Evolutionary conservation across 768 basidiomycete species (phyloP), one percentile per base, ranked within the genome.

Genomic region (Krasilnikovozyma curviuscula): DNA sequence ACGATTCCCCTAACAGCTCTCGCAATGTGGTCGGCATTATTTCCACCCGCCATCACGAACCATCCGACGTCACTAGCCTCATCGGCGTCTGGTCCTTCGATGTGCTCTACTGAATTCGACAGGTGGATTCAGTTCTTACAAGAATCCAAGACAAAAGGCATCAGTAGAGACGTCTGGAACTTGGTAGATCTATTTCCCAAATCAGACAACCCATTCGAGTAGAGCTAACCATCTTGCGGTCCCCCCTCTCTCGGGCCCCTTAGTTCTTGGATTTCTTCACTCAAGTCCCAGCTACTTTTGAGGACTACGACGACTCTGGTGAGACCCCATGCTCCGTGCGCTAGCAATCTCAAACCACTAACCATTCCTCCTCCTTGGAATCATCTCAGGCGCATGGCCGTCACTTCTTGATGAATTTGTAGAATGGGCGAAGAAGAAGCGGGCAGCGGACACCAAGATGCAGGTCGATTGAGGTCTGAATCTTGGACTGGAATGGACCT

Each of bases 331-430:
- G 9, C 9, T 18, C 28, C n/a, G 3, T 12, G 14, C 30, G 14
- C 21, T 3, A 4, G 18, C n/a, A 1, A 28, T 10, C 4, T 6
- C 3, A 7, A 21, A 19, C 21, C n/a, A 30, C 21, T n/a, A 19
- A n/a, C 19, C 13, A 21, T 12, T 12, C 10, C 16, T 27, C 13
- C 30, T 14, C 18, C 7, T 21, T 24, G 14, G 3, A 27, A 6
- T 32, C 14, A n/a, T 31, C 14, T 25, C 48, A 65, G 64, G 55
- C 12, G 58, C 63, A 16, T 66, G 64, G 64, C 64, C 64, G 14
- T 64, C 63, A 28, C 56, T 61, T 5, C 62, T 66, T 30, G 64
- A 66, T 50, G 64, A 64, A 35, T 66, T 63, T 46, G 58, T 61
- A 10, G 59, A 61, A 25, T 50, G 57, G 37, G 59, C 60, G 1